phyloP scores from a whole-genome alignment of 148 eudicot genomes.

The Agrostemma githago region DNA sequence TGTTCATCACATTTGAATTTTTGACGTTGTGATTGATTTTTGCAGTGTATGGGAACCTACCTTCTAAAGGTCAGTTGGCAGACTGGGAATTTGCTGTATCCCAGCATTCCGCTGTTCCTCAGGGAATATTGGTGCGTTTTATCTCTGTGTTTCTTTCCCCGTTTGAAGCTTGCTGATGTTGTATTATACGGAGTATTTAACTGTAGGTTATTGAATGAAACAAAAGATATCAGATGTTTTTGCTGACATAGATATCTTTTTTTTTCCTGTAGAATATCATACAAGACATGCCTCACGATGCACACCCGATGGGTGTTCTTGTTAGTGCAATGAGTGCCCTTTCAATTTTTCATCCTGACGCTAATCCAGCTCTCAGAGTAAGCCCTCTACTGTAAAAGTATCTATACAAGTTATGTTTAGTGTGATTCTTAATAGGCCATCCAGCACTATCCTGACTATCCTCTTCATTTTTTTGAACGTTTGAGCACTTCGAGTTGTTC shows the following conservation, averaged over 20 bases:
- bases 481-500: no score
- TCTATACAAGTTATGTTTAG: neutral
- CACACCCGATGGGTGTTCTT: constrained; percentile 99
- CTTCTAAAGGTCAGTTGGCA: constrained; percentile 76
- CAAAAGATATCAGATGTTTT: neutral
- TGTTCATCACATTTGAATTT: neutral
- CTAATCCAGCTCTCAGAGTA: constrained; percentile 98
- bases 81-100: constrained; percentile 95
- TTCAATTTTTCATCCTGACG: constrained; percentile 94
- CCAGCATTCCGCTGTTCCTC: constrained; percentile 98
- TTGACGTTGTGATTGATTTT: constrained; percentile 10
- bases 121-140: constrained; percentile 72
- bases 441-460: no score
- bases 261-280: constrained; percentile 73
- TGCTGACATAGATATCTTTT: neutral
- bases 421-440: no score
- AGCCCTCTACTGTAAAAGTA: constrained; percentile 22
- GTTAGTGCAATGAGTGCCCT: constrained; percentile 96
- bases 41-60: constrained; percentile 92
- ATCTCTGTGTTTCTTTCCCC: neutral
- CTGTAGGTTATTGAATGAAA: neutral
- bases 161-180: constrained; percentile 2
- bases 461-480: no score
- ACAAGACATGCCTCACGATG: constrained; percentile 97
- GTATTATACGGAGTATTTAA: neutral